Evolutionary conservation across 2,329 filamentous ascomycete genomes (phyloP).

Genomic region (Xylaria sp.): DNA sequence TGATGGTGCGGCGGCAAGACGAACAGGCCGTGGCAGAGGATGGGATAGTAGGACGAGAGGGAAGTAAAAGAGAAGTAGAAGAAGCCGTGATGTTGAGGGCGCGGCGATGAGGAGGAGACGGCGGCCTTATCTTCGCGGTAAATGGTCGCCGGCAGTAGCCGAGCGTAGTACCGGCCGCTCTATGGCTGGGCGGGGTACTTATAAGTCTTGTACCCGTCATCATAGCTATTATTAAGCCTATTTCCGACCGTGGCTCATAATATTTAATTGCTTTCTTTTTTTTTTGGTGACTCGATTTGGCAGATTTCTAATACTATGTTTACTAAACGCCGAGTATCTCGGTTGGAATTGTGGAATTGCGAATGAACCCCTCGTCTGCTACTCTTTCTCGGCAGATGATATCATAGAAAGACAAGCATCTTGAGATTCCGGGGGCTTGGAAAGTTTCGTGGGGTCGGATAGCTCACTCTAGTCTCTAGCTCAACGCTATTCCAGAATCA

Average conservation of each 20-base stretch:
- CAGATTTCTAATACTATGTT: neutral
- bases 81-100: neutral
- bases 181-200: constrained; percentile 26
- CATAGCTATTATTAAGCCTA: constrained; percentile 9
- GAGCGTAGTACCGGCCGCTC: neutral
- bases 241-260: neutral
- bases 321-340: neutral
- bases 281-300: neutral
- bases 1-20: constrained; percentile 9
- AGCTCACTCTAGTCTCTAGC: no score
- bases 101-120: neutral
- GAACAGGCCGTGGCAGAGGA: neutral
- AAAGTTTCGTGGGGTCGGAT: no score
- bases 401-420: neutral
- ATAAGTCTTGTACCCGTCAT: neutral
- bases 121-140: constrained; percentile 1
- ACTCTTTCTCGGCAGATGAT: neutral
- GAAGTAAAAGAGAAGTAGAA: neutral
- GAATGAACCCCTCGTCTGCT: neutral
- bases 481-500: neutral
- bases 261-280: neutral
- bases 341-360: neutral
- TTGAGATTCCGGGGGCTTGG: no score
- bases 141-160: constrained; percentile 26
- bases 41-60: neutral